phyloP scores from a whole-genome alignment of 2,329 filamentous ascomycete species.

The Fusarium buharicum region DNA sequence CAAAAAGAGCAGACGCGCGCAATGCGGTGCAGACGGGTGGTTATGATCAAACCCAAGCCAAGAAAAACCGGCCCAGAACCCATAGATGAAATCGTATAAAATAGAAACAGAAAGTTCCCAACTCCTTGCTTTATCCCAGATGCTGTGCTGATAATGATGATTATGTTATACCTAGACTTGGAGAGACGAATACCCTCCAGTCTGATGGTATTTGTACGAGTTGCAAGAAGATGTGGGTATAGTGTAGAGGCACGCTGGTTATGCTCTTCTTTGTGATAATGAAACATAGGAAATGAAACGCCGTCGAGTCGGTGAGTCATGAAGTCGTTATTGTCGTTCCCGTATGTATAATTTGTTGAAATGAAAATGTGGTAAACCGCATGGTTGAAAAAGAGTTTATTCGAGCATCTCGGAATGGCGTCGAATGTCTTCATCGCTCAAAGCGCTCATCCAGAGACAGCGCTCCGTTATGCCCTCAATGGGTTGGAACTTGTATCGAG shows the following conservation, averaged over 20 bases:
- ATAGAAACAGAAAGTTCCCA: conserved; percentile 37
- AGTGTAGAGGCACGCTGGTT: conserved; percentile 33
- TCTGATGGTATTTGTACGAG: conserved; percentile 5
- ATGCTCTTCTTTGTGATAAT: conserved; percentile 35
- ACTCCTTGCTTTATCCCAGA: conserved; percentile 45
- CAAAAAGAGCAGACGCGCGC: conserved; percentile 16
- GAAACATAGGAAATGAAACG: conserved; percentile 35
- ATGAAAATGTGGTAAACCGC: not conserved
- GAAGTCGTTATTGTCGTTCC: conserved; percentile 32
- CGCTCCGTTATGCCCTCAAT: conserved; percentile 81
- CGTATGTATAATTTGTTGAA: conserved; percentile 12
- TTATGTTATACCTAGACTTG: conserved; percentile 18
- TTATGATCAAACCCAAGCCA: conserved; percentile 35
- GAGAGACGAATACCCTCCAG: conserved; percentile 1
- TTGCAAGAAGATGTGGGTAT: conserved; percentile 30
- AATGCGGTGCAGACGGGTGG: conserved; percentile 19
- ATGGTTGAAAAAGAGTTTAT: conserved; percentile 24
- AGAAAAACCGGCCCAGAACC: conserved; percentile 15
- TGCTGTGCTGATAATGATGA: conserved; percentile 35
- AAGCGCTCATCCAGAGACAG: conserved; percentile 85
- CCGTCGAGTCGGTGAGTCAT: conserved; percentile 37
- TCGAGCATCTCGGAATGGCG: conserved; percentile 63
- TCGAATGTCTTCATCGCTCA: conserved; percentile 79
- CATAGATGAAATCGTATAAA: conserved; percentile 27
- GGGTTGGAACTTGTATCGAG: conserved; percentile 76